These are phyloP conservation scores for Jimgerdemannia lactiflua DNA, from an alignment of 192 early-diverging fungal genomes.

Conservation along the genomic window DNA sequence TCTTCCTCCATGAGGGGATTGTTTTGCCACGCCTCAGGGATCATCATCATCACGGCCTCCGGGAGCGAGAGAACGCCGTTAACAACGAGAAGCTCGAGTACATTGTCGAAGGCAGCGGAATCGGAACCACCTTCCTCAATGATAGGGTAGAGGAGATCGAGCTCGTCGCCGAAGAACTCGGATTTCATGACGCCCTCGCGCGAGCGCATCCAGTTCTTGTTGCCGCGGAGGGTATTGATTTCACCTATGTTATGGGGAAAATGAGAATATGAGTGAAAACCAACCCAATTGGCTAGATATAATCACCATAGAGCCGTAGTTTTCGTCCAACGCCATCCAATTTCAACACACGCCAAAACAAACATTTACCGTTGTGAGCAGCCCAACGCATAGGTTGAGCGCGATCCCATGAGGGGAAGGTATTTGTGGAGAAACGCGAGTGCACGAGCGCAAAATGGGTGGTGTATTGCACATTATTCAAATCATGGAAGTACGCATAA, in stretches of 20 bases:
- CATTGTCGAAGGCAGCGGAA: constrained; percentile 96
- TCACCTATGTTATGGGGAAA: constrained; percentile 60
- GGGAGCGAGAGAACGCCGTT: constrained; percentile 90
- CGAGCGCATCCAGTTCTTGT: constrained; percentile 99
- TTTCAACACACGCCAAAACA: neutral
- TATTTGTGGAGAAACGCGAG: constrained; percentile 99
- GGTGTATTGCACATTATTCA: constrained; percentile 75
- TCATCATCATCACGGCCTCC: constrained; percentile 98
- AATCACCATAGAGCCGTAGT: too few relatives aligned
- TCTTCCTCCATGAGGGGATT: constrained; percentile 80
- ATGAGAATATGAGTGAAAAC: neutral
- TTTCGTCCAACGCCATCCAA: too few relatives aligned
- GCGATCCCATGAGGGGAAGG: constrained; percentile 98
- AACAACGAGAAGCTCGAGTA: constrained; percentile 90
- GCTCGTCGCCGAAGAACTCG: constrained; percentile 70
- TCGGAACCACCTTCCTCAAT: constrained; percentile 96
- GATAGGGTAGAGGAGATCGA: constrained; percentile 87
- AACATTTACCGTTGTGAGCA: constrained; percentile 91
- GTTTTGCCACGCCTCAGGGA: constrained; percentile 98
- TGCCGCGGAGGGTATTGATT: constrained; percentile 98
- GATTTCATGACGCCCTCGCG: constrained; percentile 93
- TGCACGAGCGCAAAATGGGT: constrained; percentile 97
- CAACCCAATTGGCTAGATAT: too few relatives aligned
- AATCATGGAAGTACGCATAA: constrained; percentile 89
- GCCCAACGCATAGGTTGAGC: constrained; percentile 98